Evolutionary conservation across 768 basidiomycete genomes (phyloP).

Genomic region (Leccinum truebloodii): DNA sequence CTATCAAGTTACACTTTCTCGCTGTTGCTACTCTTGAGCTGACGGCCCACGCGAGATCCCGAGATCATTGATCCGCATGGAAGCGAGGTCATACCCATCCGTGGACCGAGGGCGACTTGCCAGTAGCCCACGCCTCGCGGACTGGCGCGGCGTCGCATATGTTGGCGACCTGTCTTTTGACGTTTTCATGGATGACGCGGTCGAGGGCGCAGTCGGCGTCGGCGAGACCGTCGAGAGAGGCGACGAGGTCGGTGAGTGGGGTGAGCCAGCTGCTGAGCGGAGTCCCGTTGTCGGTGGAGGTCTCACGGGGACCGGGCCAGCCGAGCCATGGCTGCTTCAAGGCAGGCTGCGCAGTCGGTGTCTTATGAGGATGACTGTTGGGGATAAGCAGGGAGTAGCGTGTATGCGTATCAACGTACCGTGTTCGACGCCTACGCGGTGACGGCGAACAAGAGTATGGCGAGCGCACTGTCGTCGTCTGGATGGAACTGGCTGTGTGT

Average conservation of each 20-base stretch:
- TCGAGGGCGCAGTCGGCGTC: no score
- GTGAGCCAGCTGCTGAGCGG: constrained; percentile 43
- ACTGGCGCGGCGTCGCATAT: constrained; percentile 42
- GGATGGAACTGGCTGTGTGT: no score
- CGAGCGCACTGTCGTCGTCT: constrained; percentile 63
- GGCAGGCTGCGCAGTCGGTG: constrained; percentile 77
- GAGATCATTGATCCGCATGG: constrained; percentile 62
- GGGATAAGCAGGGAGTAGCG: background rate
- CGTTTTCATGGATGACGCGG: no score
- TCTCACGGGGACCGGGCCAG: constrained; percentile 9
- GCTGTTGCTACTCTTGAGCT: no score
- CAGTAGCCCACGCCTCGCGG: constrained; percentile 42
- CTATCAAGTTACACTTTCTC: no score
- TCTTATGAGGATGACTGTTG: constrained; percentile 75
- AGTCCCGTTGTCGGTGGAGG: constrained; percentile 15
- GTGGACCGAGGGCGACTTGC: constrained; percentile 55
- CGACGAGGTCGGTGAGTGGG: constrained; percentile 12
- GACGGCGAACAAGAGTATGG: constrained; percentile 73
- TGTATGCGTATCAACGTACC: constrained; percentile 42
- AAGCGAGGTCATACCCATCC: constrained; percentile 71
- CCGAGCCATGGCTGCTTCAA: constrained; percentile 33
- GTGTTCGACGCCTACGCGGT: constrained; percentile 66
- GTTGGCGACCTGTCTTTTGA: no score
- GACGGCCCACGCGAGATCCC: constrained; percentile 41
- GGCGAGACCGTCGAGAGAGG: no score